These are phyloP conservation scores for Euphorbia neoarborescens DNA, from an alignment of 441 rosid species.

Conservation along the genomic window DNA sequence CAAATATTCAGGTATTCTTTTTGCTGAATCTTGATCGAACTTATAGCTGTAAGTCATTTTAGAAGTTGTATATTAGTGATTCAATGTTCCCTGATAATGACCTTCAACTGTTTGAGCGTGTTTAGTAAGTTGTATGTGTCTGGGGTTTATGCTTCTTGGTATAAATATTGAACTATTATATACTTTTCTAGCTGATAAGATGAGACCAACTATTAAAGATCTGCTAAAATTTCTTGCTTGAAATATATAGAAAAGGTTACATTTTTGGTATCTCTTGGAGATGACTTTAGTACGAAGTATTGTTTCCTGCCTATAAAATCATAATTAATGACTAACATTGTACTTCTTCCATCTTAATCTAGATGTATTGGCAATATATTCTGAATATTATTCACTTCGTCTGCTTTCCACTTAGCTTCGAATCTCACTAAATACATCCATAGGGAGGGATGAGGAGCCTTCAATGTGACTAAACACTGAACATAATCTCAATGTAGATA, in stretches of 20 bases:
- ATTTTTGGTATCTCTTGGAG: neutral
- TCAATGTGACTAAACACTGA: no score
- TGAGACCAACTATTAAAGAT: neutral
- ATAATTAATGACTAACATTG: neutral
- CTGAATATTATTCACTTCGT: neutral
- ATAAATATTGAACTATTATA: neutral
- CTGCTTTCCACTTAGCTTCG: neutral
- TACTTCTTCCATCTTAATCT: neutral
- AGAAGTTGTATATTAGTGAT: constrained; percentile 3
- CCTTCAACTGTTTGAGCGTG: neutral
- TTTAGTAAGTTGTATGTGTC: constrained; percentile 6
- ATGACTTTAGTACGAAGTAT: neutral
- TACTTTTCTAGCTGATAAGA: neutral
- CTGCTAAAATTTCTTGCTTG: neutral
- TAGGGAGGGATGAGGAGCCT: no score
- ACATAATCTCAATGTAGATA: no score
- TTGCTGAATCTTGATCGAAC: constrained; percentile 7
- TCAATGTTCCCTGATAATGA: neutral
- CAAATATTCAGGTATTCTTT: constrained; percentile 51
- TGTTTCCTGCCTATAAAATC: neutral
- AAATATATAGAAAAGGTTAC: neutral
- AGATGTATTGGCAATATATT: neutral
- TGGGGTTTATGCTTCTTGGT: neutral
- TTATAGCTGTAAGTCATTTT: constrained; percentile 3
- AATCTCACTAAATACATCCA: no score